Base-by-base conservation (phyloP, 2,329 filamentous ascomycete species). In the Alternaria solani region DNA sequence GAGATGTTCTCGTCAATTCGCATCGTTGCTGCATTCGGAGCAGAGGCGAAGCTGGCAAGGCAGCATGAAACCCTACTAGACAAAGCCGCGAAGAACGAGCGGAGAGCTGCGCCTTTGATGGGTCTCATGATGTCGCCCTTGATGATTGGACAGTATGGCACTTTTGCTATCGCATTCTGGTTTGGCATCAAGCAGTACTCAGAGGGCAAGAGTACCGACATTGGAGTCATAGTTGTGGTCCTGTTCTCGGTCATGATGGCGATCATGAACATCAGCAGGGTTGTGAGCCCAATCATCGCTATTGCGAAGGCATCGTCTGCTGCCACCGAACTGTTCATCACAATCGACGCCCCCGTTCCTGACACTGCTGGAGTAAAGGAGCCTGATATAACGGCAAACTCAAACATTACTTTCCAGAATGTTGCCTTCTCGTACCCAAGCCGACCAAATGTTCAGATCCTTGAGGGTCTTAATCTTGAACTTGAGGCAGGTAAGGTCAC, bases 401-500 rank as follows among this genome's bases (percentile, higher is more conserved):
- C 62, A 25, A 68, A 79, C 38, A 86, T 69, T 28, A 59, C 36
- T 1, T 74, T 80, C 42, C 62, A 74, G 4, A 63, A 77, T 43
- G 76, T 79, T 3, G 63, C 68, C 1, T 80, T 80, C 51, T 76
- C 74, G 2, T 80, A 80, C 43, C 78, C 78, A 1, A 75, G 72
- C 49, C 82, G 89, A 12, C 87, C 88, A 0, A 84, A 88, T 59
- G 85, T 89, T 61, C 87, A 87, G 68, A 86, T 92, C 0, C 76
- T 92, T 1, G 84, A 90, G 65, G 78, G 83, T 3, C 75, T 92
- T 3, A 82, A 84, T 66, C 77, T 91, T 8, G 80, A 75, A 0
- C 86, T 92, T 56, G 81, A 86, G 60, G 82, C 86, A 7, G 88
- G 89, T 20, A 90, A 91, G 69, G 85, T 89, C 2, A 92, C 89